Base-by-base conservation (phyloP, 768 basidiomycete species). In the Punctularia strigosozonata region DNA sequence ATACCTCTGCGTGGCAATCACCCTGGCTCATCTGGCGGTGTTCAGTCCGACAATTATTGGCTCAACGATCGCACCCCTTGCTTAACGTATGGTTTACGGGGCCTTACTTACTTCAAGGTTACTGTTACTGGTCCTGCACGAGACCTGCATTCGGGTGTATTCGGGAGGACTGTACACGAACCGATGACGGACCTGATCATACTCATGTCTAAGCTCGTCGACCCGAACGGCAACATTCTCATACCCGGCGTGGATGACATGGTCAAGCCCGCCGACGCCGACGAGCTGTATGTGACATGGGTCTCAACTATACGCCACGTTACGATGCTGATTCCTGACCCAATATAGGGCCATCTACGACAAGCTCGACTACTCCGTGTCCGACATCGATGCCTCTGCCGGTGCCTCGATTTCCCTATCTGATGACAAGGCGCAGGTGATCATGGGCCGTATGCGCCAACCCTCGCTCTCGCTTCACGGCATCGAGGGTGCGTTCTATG, bases 371-470 rank as follows among this genome's bases (percentile, higher is more conserved):
- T 88, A 88, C 48, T 60, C 68, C 36, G 60, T 77, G 28, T 50
- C 66, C 8, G 90, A 97, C 51, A 67, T 94, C 35, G 78, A 89
- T 53, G 62, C 69, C 36, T 69, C 83, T 2, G 80, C 77, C 13
- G 89, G 90, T n/a, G 84, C 66, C 6, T 51, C 70, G 46, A 77
- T 88, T 47, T 77, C 83, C 2, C 54, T 95, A 18, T 80, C 77
- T 2, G 62, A 73, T 4, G 80, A 91, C 56, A 92, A 90, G 56
- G 77, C 77, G 22, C 56, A 63, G 7, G 73, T 83, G 17, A 65
- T 98, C 26, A 98, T 94, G 91, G 88, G 85, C 26, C 77, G 89
- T 48, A 97, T 97, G 92, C 76, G 90, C 24, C 66, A 74, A 49
- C 86, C 92, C 2, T 83, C 80, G 42, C 70, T 98, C 44, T 91